phyloP scores from a whole-genome alignment of 2,329 filamentous ascomycete genomes.

The Chaetomium sp. region DNA sequence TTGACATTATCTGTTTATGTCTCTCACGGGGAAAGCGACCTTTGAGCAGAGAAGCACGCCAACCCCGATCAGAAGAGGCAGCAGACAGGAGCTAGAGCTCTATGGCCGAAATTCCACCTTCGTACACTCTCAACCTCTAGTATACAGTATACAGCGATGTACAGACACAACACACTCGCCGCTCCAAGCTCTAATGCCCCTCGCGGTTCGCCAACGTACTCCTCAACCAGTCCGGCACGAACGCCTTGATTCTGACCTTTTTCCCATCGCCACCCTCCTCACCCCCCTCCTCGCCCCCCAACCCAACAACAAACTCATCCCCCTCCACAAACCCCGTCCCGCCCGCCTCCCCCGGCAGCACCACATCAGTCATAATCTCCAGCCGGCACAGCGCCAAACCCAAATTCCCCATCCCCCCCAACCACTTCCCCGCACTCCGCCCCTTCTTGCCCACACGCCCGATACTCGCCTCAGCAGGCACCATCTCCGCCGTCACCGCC shows the following conservation, averaged over 20 bases:
- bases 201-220: constrained; percentile 34
- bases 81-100: neutral
- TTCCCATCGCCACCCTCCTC: constrained; percentile 49
- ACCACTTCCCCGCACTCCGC: constrained; percentile 78
- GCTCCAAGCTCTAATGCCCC: neutral
- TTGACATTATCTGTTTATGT: no score
- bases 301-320: constrained; percentile 60
- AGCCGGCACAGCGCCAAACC: constrained; percentile 85
- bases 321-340: constrained; percentile 60
- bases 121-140: neutral
- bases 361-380: constrained; percentile 85
- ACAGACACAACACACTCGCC: neutral
- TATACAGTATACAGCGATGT: neutral
- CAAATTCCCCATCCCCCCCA: constrained; percentile 78
- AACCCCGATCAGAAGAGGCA: neutral
- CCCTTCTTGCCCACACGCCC: constrained; percentile 57
- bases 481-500: constrained; percentile 38
- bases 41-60: no score
- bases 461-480: constrained; percentile 53
- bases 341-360: constrained; percentile 68
- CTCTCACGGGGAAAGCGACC: no score
- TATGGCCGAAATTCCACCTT: neutral
- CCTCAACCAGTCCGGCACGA: constrained; percentile 78
- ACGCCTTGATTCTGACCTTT: constrained; percentile 69
- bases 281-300: constrained; percentile 48